A percentile compares a stretch with the other conserved stretches of the same genome.
phyloP scores from a whole-genome alignment of 176 grass and related monocot genomes.

The Paspalum vaginatum region DNA sequence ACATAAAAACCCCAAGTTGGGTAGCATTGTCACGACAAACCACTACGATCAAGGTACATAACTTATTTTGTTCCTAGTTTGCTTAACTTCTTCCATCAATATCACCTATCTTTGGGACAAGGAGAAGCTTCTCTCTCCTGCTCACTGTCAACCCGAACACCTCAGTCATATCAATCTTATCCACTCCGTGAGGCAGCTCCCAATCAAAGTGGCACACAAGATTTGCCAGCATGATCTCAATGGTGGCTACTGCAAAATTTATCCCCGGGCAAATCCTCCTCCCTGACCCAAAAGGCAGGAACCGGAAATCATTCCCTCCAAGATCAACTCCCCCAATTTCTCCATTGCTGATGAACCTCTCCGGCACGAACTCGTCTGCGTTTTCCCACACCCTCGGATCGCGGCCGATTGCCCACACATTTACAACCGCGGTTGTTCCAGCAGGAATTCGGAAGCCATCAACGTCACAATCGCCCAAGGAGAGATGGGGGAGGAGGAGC shows the following conservation, averaged over 20 bases:
- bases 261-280: conserved; percentile 46
- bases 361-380: conserved; percentile 33
- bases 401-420: conserved; percentile 18
- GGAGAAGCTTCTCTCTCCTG: conserved; percentile 31
- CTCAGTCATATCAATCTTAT: conserved; percentile 40
- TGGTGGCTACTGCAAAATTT: conserved; percentile 30
- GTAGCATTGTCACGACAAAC: no score
- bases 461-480: background rate
- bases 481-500: conserved; percentile 43
- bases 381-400: conserved; percentile 40
- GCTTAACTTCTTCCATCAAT: background rate
- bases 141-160: conserved; percentile 22
- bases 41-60: no score
- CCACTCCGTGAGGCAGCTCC: conserved; percentile 42
- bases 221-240: conserved; percentile 40
- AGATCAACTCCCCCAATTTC: background rate
- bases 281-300: conserved; percentile 44
- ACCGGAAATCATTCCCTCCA: conserved; percentile 38
- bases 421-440: conserved; percentile 28
- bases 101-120: background rate
- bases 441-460: background rate
- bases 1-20: no score
- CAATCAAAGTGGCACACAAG: conserved; percentile 49
- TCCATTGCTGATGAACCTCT: conserved; percentile 28
- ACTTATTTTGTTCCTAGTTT: no score